phyloP scores from a whole-genome alignment of 2,329 filamentous ascomycete species.

The Trichothecium sympodiale region DNA sequence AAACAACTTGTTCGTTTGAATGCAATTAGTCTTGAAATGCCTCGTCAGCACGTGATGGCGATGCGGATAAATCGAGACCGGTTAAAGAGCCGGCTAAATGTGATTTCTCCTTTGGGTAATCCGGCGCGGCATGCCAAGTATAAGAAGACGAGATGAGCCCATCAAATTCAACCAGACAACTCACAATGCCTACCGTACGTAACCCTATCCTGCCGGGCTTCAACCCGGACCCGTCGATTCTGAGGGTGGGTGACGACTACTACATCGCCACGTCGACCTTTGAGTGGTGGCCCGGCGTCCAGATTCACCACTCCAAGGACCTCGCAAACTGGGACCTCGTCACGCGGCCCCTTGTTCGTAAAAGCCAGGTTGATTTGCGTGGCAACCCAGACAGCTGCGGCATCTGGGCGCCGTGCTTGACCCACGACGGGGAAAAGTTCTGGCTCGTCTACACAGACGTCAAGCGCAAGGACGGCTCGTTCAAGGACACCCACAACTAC shows the following conservation, averaged over 20 bases:
- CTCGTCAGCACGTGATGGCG: too few species aligned
- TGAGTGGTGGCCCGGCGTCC: slow-evolving; percentile 44
- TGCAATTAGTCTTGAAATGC: too few species aligned
- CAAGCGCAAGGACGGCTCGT: slow-evolving; percentile 55
- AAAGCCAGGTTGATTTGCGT: slow-evolving; percentile 43
- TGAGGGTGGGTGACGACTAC: slow-evolving; percentile 40
- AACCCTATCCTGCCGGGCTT: slow-evolving; percentile 48
- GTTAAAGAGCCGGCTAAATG: too few species aligned
- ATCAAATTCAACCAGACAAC: not conserved
- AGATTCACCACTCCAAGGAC: slow-evolving; percentile 42
- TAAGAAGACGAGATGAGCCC: too few species aligned
- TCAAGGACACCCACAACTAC: slow-evolving; percentile 55
- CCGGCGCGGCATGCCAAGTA: too few species aligned
- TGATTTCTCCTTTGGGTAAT: too few species aligned
- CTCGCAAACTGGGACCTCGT: slow-evolving; percentile 40
- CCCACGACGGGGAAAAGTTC: slow-evolving; percentile 47
- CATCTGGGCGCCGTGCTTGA: slow-evolving; percentile 55
- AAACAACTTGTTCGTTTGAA: too few species aligned
- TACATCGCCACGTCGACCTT: slow-evolving; percentile 46
- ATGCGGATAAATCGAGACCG: too few species aligned
- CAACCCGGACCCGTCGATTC: slow-evolving; percentile 43
- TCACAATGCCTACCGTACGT: slow-evolving; percentile 32
- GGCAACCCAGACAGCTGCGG: slow-evolving; percentile 49
- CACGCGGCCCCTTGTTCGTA: slow-evolving; percentile 34
- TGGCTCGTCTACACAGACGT: slow-evolving; percentile 57